phyloP scores from a whole-genome alignment of 306 rosid species.

The Vicia faba region DNA sequence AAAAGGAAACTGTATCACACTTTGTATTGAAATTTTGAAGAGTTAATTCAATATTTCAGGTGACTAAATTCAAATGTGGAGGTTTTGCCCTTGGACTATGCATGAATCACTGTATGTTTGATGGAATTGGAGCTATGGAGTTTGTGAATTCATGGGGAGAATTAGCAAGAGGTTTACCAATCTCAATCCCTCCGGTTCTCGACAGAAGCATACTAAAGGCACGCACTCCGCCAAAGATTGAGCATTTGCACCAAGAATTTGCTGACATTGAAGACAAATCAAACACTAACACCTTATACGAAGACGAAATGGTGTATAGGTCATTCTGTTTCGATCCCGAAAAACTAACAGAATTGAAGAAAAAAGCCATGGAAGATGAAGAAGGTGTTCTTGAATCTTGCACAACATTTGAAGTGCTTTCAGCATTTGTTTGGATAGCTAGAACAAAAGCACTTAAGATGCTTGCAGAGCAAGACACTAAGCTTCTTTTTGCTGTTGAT shows the following conservation, averaged over 20 bases:
- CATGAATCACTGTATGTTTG: constrained; percentile 86
- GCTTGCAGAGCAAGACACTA: constrained; percentile 65
- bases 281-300: constrained; percentile 46
- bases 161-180: constrained; percentile 67
- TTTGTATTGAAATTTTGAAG: constrained; percentile 18
- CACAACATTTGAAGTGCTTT: constrained; percentile 80
- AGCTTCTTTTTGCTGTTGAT: constrained; percentile 92
- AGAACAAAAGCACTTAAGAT: constrained; percentile 67
- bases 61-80: constrained; percentile 88
- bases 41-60: constrained; percentile 48
- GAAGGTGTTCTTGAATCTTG: constrained; percentile 60
- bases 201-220: constrained; percentile 72
- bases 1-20: constrained; percentile 6
- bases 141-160: constrained; percentile 92
- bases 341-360: constrained; percentile 62
- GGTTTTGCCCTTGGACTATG: constrained; percentile 82
- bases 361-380: constrained; percentile 67
- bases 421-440: constrained; percentile 88
- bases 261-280: constrained; percentile 78
- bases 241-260: constrained; percentile 70
- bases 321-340: constrained; percentile 78
- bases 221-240: constrained; percentile 57
- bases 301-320: constrained; percentile 65
- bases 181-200: constrained; percentile 59
- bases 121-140: constrained; percentile 86